Evolutionary conservation across 2,329 filamentous ascomycete species (phyloP).

Genomic region (Aspergillus fischeri): DNA sequence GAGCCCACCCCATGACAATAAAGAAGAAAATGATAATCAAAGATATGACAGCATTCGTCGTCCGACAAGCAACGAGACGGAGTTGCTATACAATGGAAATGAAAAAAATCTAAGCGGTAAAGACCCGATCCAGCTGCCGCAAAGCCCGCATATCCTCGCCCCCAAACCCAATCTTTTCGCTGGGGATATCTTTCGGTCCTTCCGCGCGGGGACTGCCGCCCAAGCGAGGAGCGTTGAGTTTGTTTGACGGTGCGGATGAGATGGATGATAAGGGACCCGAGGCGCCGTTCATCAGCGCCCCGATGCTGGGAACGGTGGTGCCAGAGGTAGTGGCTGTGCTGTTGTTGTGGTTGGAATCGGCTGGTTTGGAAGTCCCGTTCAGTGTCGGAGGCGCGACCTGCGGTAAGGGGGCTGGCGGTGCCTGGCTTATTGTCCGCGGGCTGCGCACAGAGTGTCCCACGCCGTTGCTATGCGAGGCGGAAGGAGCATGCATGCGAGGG

Average conservation of each 20-base stretch:
- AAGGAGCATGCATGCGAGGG: conserved; percentile 27
- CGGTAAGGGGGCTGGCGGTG: conserved; percentile 15
- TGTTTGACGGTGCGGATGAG: conserved; percentile 14
- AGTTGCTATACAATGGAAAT: neutral
- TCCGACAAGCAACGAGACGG: neutral
- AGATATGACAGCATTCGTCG: neutral
- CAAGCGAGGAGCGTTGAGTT: conserved; percentile 1
- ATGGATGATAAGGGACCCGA: conserved; percentile 25
- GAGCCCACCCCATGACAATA: neutral
- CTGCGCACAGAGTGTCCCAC: conserved; percentile 16
- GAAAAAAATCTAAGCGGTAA: conserved; percentile 32
- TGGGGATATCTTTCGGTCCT: conserved; percentile 53
- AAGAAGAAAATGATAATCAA: neutral
- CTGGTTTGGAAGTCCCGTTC: conserved; percentile 16
- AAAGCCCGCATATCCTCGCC: conserved; percentile 62
- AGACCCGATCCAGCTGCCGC: conserved; percentile 59
- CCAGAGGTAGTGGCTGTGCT: conserved; percentile 3
- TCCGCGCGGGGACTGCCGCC: conserved; percentile 20
- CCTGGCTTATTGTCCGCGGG: conserved; percentile 26
- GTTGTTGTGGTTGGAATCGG: conserved; percentile 20
- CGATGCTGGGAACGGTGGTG: conserved; percentile 53
- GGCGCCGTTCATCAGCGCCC: conserved; percentile 41
- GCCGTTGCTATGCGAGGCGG: conserved; percentile 20
- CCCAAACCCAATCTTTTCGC: conserved; percentile 53
- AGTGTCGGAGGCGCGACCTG: conserved; percentile 15